Percentiles rank a stretch among this genome's conserved stretches.
phyloP scores from a whole-genome alignment of 1,284 basidiomycete species.

The Trichosporon faecale region DNA sequence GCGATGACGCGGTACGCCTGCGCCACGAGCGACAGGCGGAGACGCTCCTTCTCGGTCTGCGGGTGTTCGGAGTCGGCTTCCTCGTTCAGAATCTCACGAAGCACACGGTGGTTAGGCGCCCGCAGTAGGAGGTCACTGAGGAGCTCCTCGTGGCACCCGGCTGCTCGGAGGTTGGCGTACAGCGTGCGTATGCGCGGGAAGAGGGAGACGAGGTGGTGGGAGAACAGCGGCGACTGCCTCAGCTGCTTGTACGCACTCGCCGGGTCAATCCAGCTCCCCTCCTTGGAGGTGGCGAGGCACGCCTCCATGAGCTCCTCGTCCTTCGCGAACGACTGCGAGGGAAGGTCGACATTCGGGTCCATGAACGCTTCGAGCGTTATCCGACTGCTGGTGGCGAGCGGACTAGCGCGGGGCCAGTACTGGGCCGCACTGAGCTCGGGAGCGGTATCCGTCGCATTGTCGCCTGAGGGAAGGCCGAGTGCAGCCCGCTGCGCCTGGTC shows the following conservation, averaged over 20 bases:
- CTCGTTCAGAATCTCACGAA: slow-evolving; percentile 28
- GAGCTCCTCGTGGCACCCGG: slow-evolving; percentile 33
- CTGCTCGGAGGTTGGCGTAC: slow-evolving; percentile 27
- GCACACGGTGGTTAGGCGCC: slow-evolving; percentile 27
- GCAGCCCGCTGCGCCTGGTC: neutral
- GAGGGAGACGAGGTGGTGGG: slow-evolving; percentile 30
- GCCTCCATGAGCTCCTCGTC: slow-evolving; percentile 37
- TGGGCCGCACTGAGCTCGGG: neutral
- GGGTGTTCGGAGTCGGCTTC: slow-evolving; percentile 24
- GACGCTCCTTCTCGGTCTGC: slow-evolving; percentile 1
- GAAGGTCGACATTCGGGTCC: neutral
- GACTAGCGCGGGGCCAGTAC: slow-evolving; percentile 16
- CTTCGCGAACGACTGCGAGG: slow-evolving; percentile 25
- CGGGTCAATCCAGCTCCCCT: slow-evolving; percentile 29
- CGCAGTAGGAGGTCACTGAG: slow-evolving; percentile 37
- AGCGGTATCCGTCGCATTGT: neutral
- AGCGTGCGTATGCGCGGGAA: slow-evolving; percentile 24
- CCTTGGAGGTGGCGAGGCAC: neutral
- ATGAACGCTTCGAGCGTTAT: slow-evolving; percentile 32
- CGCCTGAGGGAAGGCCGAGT: neutral
- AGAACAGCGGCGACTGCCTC: slow-evolving; percentile 28
- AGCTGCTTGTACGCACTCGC: slow-evolving; percentile 32
- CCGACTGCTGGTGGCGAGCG: slow-evolving; percentile 31
- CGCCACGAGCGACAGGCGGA: slow-evolving; percentile 18
- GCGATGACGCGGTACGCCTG: slow-evolving; percentile 21